Base-by-base conservation (phyloP, 257 asterid species). In the Ajuga chamaepitys region DNA sequence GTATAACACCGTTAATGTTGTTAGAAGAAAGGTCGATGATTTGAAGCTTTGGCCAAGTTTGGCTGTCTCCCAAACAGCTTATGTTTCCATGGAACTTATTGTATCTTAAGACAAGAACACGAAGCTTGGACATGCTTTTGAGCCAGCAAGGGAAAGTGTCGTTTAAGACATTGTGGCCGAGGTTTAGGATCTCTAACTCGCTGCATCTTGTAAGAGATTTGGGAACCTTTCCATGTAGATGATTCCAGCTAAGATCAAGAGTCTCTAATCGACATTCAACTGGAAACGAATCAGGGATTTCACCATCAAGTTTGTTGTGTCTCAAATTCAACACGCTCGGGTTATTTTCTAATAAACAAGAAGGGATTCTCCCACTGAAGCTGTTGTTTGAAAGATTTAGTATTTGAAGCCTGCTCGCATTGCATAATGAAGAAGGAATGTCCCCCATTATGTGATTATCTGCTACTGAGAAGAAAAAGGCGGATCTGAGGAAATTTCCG, bases 361-460 rank as follows among this genome's bases (percentile, higher is more conserved):
- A 32, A 4, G 90, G 93, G 60, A 88, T 74, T 11, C 16, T 34
- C 7, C 83, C 84, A 7, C 41, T 67, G 51, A 82, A 65, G 52
- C 58, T 71, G 70, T 88, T 85, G 58, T 80, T 70, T 0, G 91
- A 85, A 59, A 88, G 68, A 70, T 85, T 86, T 0, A 90, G 84
- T 4, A 79, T 66, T 61, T 64, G 63, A 20, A 89, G 75, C 0
- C 24, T n/a, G 44, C 48, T 76, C 6, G 81, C 74, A 0, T 77
- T 78, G 77, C 97, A 87, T 1, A 87, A 13, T 2, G 94, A 89
- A 45, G 41, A 45, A 16, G 97, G 89, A 22, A 89, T 80, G 0
- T 21, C n/a, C 1, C 95, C 83, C 0, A 5, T 9, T 47, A 89
- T 67, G 9, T 41, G 76, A 44, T 74, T 87, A 66, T 79, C 74